phyloP scores from a whole-genome alignment of 305 asterid genomes.

The Fraxinus nigra region DNA sequence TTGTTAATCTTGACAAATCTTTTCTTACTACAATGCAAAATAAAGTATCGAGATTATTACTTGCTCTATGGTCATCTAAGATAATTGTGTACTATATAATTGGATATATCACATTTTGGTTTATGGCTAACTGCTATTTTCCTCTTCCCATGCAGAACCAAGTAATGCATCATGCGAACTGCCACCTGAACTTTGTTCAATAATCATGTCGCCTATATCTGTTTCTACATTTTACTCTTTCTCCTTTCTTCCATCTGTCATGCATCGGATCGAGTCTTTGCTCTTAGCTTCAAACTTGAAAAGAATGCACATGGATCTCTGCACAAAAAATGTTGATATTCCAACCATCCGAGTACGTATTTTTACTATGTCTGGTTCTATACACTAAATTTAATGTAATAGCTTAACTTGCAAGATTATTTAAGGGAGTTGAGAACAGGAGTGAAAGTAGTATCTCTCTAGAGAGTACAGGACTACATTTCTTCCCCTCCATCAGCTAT shows the following conservation, averaged over 20 bases:
- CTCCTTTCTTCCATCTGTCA: conserved; percentile 59
- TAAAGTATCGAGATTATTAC: neutral
- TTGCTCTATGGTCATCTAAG: neutral
- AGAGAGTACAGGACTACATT: neutral
- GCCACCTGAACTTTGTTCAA: conserved; percentile 74
- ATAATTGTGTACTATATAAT: neutral
- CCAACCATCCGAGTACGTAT: conserved; percentile 54
- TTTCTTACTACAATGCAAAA: neutral
- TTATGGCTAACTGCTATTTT: conserved; percentile 4
- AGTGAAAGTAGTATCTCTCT: neutral
- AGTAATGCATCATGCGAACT: conserved; percentile 47
- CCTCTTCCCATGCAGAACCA: conserved; percentile 37
- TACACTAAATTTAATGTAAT: neutral
- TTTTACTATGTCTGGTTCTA: neutral
- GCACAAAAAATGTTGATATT: conserved; percentile 41
- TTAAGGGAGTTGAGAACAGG: neutral
- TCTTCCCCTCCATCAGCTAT: neutral
- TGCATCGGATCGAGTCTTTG: conserved; percentile 77
- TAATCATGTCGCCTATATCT: conserved; percentile 66
- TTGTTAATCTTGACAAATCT: neutral
- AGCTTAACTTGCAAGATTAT: neutral
- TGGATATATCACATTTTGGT: neutral
- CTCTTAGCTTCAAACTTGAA: conserved; percentile 62
- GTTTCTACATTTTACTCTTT: conserved; percentile 58
- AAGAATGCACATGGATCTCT: conserved; percentile 38